Percentiles rank a stretch among this genome's conserved stretches.
phyloP scores from a whole-genome alignment of 352 stramenopile species.

The Hyaloperonospora arabidopsidis region DNA sequence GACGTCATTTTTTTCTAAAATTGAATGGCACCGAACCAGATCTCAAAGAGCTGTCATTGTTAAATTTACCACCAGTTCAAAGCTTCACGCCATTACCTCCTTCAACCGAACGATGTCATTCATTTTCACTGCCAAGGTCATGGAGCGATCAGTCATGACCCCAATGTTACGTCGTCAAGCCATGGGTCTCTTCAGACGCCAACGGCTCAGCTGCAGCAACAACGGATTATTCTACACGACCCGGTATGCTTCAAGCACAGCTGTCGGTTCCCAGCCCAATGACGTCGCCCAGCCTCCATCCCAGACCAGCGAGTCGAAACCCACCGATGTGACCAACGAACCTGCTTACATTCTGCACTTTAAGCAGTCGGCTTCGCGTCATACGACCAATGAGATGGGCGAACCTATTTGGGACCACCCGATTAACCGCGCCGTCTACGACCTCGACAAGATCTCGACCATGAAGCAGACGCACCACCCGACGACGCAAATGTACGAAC shows the following conservation, averaged over 20 bases:
- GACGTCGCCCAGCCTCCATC: neutral
- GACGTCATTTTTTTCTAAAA: too few species aligned
- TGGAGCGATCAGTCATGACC: conserved; percentile 10
- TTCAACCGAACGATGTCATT: conserved; percentile 5
- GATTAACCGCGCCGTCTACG: conserved; percentile 35
- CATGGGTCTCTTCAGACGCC: conserved; percentile 6
- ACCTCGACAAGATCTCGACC: conserved; percentile 28
- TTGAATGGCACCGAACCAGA: too few species aligned
- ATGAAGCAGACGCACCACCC: conserved; percentile 37
- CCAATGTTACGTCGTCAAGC: conserved; percentile 4
- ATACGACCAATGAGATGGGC: conserved; percentile 9
- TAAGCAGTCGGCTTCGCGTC: conserved; percentile 9
- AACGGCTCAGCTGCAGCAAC: neutral
- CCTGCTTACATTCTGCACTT: conserved; percentile 17
- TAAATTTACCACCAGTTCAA: too few species aligned
- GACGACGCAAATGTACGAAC: conserved; percentile 29
- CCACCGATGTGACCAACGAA: conserved; percentile 17
- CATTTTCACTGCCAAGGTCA: conserved; percentile 2
- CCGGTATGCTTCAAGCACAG: conserved; percentile 12
- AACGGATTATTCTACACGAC: neutral
- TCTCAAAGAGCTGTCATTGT: too few species aligned
- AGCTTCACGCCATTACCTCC: too few species aligned
- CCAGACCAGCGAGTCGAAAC: neutral
- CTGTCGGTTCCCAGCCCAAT: neutral
- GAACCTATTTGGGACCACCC: conserved; percentile 37